Base-by-base conservation (phyloP, 768 basidiomycete species). In the Rhodocollybia butyracea region DNA sequence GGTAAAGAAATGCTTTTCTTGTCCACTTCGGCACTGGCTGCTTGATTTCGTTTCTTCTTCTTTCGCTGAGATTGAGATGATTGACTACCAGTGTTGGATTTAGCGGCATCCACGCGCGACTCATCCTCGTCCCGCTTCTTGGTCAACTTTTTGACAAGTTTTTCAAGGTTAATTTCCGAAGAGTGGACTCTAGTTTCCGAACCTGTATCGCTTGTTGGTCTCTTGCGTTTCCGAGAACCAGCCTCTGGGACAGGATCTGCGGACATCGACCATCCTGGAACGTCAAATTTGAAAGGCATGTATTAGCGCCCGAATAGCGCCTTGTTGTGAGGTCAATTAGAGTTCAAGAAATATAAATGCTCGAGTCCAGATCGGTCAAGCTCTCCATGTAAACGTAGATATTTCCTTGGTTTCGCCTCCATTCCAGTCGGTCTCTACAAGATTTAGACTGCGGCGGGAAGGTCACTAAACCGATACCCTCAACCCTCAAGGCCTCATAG, bases 261-360 rank as follows among this genome's bases (percentile, higher is more conserved):
- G 34, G 76, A 68, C 13, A 88, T 69, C 29, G 80, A 76, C 88
- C 88, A 89, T 17, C 88, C 88, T 3, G 86, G 82, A 19, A 89
- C 82, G 40, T 85, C 73, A 67, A 89, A 89, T 59, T n/a, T n/a
- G n/a, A 82, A 71, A 55, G 77, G 64, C 78, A 79, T 80, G 41
- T 15, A 24, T 17, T 24, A 43, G 42, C 19, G 42, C 39, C 39
- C 39, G 22, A 40, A 7, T 40, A 40, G n/a, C n/a, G n/a, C n/a
- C n/a, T n/a, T n/a, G n/a, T n/a, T n/a, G n/a, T n/a, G n/a, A n/a
- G n/a, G n/a, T n/a, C n/a, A n/a, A n/a, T n/a, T n/a, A n/a, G n/a
- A n/a, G n/a, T n/a, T n/a, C n/a, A n/a, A n/a, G n/a, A n/a, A n/a
- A n/a, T n/a, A n/a, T n/a, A n/a, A n/a, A n/a, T n/a, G n/a, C n/a